Conservation (phyloP, 257 asterid species). For the Solanum bulbocastanum region DNA sequence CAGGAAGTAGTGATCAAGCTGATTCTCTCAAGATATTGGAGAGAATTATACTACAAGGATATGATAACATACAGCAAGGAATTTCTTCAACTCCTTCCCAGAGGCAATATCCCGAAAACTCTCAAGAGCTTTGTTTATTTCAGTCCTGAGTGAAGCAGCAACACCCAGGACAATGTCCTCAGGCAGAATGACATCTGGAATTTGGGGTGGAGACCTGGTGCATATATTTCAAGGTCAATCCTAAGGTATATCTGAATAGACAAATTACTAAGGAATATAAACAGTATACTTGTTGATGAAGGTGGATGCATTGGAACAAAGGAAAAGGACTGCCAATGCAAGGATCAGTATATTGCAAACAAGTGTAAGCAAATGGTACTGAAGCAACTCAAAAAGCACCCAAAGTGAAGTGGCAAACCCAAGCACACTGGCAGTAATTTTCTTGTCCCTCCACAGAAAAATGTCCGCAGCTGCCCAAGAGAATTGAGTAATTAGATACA, state of each 20-base stretch:
- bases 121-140: constrained; percentile 47
- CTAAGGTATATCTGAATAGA: background rate
- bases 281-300: constrained; percentile 46
- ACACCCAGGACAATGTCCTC: constrained; percentile 69
- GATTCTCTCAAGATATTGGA: too few species aligned
- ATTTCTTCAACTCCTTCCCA: too few species aligned
- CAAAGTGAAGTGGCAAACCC: constrained; percentile 75
- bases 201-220: constrained; percentile 66
- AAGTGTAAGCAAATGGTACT: constrained; percentile 73
- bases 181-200: constrained; percentile 33
- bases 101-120: too few species aligned
- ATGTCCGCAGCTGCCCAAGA: constrained; percentile 66
- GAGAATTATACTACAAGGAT: too few species aligned
- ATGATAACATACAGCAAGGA: too few species aligned
- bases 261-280: background rate
- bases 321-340: constrained; percentile 54
- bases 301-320: constrained; percentile 72
- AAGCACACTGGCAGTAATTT: constrained; percentile 58
- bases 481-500: background rate
- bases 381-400: constrained; percentile 83
- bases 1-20: too few species aligned
- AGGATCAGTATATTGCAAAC: constrained; percentile 72
- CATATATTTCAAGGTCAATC: constrained; percentile 1
- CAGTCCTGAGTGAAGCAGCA: constrained; percentile 64
- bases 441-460: constrained; percentile 87